These are phyloP conservation scores for Plectosphaerella sp. DNA, from an alignment of 2,329 filamentous ascomycete genomes.

Conservation along the genomic window DNA sequence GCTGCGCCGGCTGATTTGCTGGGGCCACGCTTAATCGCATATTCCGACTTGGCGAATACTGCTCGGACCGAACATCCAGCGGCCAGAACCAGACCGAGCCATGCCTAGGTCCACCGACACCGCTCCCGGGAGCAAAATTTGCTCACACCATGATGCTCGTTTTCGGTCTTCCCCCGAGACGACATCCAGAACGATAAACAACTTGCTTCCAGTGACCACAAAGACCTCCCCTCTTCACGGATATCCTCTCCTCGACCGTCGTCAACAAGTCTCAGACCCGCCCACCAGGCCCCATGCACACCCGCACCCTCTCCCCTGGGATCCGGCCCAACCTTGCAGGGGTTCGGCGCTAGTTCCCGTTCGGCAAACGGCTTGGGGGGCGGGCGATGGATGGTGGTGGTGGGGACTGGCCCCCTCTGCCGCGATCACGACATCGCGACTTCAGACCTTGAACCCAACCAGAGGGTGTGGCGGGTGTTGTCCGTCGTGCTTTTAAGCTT, in stretches of 20 bases:
- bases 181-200: background rate
- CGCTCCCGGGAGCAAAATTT: background rate
- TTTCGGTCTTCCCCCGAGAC: background rate
- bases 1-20: too few relatives aligned
- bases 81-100: background rate
- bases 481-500: background rate
- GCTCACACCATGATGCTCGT: background rate
- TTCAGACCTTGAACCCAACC: constrained; percentile 1
- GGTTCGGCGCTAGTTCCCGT: constrained; percentile 3
- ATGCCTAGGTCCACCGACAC: background rate
- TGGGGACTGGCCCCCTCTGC: background rate
- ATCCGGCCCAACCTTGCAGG: constrained; percentile 1
- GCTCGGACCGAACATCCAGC: background rate
- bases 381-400: background rate
- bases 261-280: background rate
- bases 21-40: background rate
- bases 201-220: too few relatives aligned
- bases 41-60: background rate
- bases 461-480: background rate
- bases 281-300: background rate
- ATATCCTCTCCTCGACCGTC: background rate
- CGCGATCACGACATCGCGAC: constrained; percentile 3
- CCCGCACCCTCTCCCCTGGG: background rate
- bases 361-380: background rate
- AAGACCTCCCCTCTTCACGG: too few relatives aligned